Evolutionary conservation across 176 grass and related monocot species (phyloP).

Genomic region (Miscanthus lutarioriparius): DNA sequence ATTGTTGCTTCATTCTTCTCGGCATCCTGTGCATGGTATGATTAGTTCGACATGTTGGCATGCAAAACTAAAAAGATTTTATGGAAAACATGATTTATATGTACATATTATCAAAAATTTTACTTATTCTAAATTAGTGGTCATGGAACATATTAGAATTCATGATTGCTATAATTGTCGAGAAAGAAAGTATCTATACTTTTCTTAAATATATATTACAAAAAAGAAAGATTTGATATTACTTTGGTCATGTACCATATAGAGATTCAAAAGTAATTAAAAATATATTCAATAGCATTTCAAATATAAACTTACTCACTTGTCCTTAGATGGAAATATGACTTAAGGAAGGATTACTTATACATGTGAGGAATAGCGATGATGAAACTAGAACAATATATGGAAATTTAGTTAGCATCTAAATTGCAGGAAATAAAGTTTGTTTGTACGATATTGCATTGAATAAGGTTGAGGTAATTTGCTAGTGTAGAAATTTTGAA

Average conservation of each 20-base stretch:
- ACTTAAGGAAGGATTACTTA: neutral
- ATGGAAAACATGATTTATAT: neutral
- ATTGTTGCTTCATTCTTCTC: slow-evolving; percentile 8
- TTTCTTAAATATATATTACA: neutral
- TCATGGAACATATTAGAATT: neutral
- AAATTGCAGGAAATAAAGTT: neutral
- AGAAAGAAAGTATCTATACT: neutral
- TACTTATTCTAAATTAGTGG: neutral
- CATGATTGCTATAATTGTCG: neutral
- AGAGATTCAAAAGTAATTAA: neutral
- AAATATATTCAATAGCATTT: neutral
- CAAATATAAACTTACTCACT: neutral
- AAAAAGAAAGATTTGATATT: neutral
- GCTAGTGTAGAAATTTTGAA: neutral
- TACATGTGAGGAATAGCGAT: neutral
- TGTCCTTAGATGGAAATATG: neutral
- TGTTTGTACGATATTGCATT: neutral
- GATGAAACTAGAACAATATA: neutral
- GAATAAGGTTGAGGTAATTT: neutral
- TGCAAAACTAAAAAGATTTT: neutral
- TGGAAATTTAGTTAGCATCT: neutral
- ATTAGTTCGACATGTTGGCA: neutral
- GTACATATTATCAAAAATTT: neutral
- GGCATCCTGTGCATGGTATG: neutral
- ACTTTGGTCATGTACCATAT: neutral